These are phyloP conservation scores for Ochetophila trinervis DNA, from an alignment of 306 rosid genomes.

Conservation along the genomic window DNA sequence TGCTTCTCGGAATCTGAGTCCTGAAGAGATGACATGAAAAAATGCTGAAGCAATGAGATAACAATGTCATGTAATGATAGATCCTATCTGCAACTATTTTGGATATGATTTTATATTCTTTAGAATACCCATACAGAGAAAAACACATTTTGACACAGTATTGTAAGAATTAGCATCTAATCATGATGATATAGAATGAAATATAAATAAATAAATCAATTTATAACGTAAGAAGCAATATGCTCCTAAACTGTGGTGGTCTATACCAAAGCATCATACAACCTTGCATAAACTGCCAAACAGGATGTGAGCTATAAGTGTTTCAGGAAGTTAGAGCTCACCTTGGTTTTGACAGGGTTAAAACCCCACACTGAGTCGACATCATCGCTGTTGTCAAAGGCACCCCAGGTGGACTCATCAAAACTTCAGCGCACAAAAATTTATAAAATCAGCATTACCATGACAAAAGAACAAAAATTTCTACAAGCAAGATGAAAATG, in stretches of 20 bases:
- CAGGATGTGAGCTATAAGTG: neutral
- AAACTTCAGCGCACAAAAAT: slow-evolving; percentile 54
- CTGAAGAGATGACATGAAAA: slow-evolving; percentile 47
- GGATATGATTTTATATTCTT: neutral
- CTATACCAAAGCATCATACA: too few relatives aligned
- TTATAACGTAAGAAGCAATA: too few relatives aligned
- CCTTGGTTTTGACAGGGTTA: slow-evolving; percentile 62
- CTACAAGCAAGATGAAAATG: neutral
- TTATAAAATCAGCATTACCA: slow-evolving; percentile 29
- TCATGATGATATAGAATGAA: too few relatives aligned
- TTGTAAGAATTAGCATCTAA: too few relatives aligned
- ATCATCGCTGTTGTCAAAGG: slow-evolving; percentile 81
- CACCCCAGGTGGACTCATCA: slow-evolving; percentile 89
- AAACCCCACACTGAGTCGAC: slow-evolving; percentile 88
- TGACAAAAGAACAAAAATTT: neutral
- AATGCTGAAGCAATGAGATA: slow-evolving; percentile 16
- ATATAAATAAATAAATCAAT: too few relatives aligned
- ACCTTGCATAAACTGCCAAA: too few relatives aligned
- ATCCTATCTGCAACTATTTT: slow-evolving; percentile 4
- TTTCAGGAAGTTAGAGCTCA: slow-evolving; percentile 28
- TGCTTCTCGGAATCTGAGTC: slow-evolving; percentile 56
- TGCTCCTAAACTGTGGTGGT: too few relatives aligned
- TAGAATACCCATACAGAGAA: too few relatives aligned
- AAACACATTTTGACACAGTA: too few relatives aligned
- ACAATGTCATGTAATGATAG: neutral